Percentiles rank a stretch among this genome's conserved stretches.
phyloP scores from a whole-genome alignment of 208 protist species.

The Wallacemonas sp. region DNA sequence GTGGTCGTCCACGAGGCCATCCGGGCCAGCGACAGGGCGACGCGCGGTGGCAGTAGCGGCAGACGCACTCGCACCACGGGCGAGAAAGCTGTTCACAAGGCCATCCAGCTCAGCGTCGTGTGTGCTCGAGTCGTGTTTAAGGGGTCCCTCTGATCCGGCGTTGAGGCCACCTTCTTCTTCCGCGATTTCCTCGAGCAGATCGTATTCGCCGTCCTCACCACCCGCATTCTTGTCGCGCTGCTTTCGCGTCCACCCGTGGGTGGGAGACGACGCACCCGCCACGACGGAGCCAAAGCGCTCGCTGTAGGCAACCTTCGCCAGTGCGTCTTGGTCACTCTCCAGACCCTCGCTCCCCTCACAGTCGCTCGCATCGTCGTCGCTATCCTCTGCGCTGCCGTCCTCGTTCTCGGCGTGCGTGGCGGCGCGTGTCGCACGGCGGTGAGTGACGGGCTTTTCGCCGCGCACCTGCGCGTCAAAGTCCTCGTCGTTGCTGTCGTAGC shows the following conservation, averaged over 20 bases:
- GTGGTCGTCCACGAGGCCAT: conserved; percentile 28
- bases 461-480: conserved; percentile 75
- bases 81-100: conserved; percentile 51
- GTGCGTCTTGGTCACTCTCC: conserved; percentile 16
- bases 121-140: background rate
- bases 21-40: background rate
- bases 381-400: conserved; percentile 34
- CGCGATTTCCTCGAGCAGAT: conserved; percentile 12
- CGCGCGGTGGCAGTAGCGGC: background rate
- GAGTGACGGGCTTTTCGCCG: conserved; percentile 45
- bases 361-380: conserved; percentile 51
- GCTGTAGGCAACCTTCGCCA: conserved; percentile 23
- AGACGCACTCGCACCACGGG: background rate
- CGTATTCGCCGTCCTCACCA: conserved; percentile 30
- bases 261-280: background rate
- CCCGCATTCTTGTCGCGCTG: conserved; percentile 20
- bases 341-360: conserved; percentile 22
- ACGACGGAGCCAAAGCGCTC: conserved; percentile 4
- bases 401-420: too few relatives aligned
- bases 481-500: conserved; percentile 86
- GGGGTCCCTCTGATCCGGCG: conserved; percentile 9
- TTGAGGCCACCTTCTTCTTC: conserved; percentile 32
- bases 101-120: conserved; percentile 37
- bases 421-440: background rate
- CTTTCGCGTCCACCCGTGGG: conserved; percentile 1